A percentile compares a stretch with the other conserved stretches of the same genome.
phyloP scores from a whole-genome alignment of 257 asterid species.

The Nicotiana attenuata region DNA sequence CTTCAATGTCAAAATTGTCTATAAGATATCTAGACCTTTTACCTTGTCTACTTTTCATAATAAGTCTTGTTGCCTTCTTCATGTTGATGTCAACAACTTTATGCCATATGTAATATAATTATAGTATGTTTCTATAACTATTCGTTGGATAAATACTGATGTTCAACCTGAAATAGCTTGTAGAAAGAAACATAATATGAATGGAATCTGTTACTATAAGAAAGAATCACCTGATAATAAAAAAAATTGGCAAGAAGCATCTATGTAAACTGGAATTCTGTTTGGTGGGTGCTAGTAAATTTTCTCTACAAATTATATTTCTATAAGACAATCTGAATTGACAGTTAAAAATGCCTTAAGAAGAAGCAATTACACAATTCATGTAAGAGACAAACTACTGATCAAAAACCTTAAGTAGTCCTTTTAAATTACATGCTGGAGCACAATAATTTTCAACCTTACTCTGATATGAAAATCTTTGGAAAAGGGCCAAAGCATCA shows the following conservation, averaged over 20 bases:
- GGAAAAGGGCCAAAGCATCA: neutral
- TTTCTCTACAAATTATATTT: constrained; percentile 40
- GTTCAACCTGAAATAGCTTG: neutral
- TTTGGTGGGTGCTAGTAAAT: constrained; percentile 51
- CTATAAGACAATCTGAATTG: neutral
- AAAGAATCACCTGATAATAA: constrained; percentile 37
- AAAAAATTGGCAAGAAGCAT: constrained; percentile 38
- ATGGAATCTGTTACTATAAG: neutral
- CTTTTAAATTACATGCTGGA: neutral
- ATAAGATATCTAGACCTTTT: too few species aligned
- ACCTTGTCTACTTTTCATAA: too few species aligned
- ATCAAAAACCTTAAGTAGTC: neutral
- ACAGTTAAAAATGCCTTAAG: neutral
- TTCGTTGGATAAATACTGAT: neutral
- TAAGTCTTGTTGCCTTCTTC: too few species aligned
- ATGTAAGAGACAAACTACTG: neutral
- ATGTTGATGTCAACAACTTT: too few species aligned
- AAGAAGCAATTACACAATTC: neutral
- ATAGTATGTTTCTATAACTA: neutral
- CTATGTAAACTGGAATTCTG: constrained; percentile 53
- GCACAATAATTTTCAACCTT: neutral
- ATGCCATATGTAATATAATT: too few species aligned
- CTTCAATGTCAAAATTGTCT: too few species aligned
- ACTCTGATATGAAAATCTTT: too few species aligned
- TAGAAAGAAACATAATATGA: neutral